Base-by-base conservation (phyloP, 305 asterid species). In the Fraxinus latifolia region DNA sequence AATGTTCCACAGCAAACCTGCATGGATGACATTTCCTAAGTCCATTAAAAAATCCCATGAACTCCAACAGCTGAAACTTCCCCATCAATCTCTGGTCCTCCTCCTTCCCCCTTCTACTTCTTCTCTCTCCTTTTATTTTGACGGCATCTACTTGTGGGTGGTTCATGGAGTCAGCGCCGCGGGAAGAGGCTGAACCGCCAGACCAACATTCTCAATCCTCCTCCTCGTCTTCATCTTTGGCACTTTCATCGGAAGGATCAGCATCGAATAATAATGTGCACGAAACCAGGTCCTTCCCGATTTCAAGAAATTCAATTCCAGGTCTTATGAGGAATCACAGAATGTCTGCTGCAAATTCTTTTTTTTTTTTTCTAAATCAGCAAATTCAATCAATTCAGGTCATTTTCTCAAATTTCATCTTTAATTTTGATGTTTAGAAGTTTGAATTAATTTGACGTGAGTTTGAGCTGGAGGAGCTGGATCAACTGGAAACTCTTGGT, bases 261-360 rank as follows among this genome's bases (percentile, higher is more conserved):
- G 72, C 14, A 1, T 23, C n/a, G 15, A 65, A 23, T 9, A 65
- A 65, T 65, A 65, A 31, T 34, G 77, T 73, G 25, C 83, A 50
- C 6, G 79, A 34, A 7, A 8, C 77, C 19, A 53, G 82, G 71
- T 44, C 81, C 11, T 19, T 62, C 44, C 15, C 86, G 39, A 73
- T 77, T 3, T 78, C 85, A 25, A 87, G 75, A 76, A 73, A 81
- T 67, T 36, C 85, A 14, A 72, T 76, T 21, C 42, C 87, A 3
- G 86, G 82, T 42, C 87, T 83, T 31, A 91, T 93, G 96, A 97
- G 98, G 0, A 94, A 92, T 50, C 97, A 92, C 84, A 89, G 95
- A 60, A 85, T 92, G 90, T 81, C 91, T 0, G 97, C 98, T 79
- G 91, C 97, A 4, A 87, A 25, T 93, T 84, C 31, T 50, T 92